Percentiles rank a stretch among this genome's conserved stretches.
Evolutionary conservation across 768 basidiomycete genomes (phyloP).

Genomic region (Neoboletus brunneissimus): DNA sequence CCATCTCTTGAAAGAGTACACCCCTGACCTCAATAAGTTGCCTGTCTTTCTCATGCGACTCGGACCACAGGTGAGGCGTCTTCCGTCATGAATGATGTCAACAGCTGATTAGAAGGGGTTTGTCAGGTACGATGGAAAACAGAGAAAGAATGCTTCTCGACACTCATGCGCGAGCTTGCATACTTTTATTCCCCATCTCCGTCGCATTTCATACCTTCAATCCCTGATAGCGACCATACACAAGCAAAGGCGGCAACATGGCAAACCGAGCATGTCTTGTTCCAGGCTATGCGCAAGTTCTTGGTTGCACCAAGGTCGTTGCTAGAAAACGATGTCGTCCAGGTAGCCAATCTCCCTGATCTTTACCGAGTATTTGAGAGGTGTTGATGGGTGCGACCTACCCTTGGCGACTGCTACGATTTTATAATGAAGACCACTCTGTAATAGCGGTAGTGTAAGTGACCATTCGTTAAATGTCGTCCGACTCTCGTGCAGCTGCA

Average conservation of each 20-base stretch:
- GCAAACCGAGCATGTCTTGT: slow-evolving; percentile 90
- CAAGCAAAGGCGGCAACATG: slow-evolving; percentile 62
- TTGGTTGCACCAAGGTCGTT: slow-evolving; percentile 63
- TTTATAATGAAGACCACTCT: neutral
- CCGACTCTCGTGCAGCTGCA: neutral
- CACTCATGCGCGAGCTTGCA: slow-evolving; percentile 85
- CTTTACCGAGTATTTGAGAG: slow-evolving; percentile 94
- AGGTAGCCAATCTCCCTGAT: slow-evolving; percentile 87
- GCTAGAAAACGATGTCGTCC: slow-evolving; percentile 72
- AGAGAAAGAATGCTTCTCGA: slow-evolving; percentile 82
- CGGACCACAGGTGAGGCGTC: slow-evolving; percentile 70
- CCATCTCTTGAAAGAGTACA: slow-evolving; percentile 79
- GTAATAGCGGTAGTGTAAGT: neutral
- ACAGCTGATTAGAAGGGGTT: neutral
- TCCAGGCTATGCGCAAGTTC: slow-evolving; percentile 81
- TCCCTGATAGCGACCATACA: slow-evolving; percentile 33
- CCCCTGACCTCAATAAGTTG: slow-evolving; percentile 86
- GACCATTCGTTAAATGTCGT: neutral
- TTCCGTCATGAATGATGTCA: neutral
- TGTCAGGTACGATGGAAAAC: slow-evolving; percentile 82
- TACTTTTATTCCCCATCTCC: slow-evolving; percentile 76
- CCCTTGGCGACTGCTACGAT: slow-evolving; percentile 2
- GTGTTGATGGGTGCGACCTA: slow-evolving; percentile 49
- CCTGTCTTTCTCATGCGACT: slow-evolving; percentile 89
- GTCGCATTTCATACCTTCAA: slow-evolving; percentile 14